Evolutionary conservation across 2,329 filamentous ascomycete genomes (phyloP).

Genomic region (Fusarium sp.): DNA sequence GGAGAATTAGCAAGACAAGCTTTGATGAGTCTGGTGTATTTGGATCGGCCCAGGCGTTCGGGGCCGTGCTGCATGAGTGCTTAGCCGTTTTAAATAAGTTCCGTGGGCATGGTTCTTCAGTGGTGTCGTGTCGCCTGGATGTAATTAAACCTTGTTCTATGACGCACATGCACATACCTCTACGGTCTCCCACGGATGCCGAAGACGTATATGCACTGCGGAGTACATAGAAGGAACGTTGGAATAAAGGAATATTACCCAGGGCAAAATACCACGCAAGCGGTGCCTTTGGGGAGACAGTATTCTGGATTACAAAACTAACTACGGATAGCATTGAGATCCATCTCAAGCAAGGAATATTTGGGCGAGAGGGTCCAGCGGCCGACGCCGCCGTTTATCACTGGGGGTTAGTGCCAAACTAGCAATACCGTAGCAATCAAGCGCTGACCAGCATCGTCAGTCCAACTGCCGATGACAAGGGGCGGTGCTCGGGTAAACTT

Average conservation of each 20-base stretch:
- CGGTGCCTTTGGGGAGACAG: no score
- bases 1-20: neutral
- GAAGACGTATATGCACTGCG: neutral
- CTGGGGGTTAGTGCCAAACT: neutral
- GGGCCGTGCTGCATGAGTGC: neutral
- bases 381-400: no score
- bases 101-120: neutral
- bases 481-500: neutral
- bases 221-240: no score
- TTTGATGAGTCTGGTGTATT: neutral
- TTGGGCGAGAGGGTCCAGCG: no score
- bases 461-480: conserved; percentile 6
- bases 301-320: no score
- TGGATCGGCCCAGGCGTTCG: neutral
- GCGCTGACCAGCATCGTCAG: no score
- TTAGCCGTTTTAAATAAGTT: neutral
- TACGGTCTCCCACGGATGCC: neutral
- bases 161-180: neutral
- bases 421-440: neutral
- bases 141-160: conserved; percentile 7
- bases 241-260: no score
- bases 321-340: no score
- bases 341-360: no score
- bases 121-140: neutral
- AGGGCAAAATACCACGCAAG: no score